Evolutionary conservation across 2,329 filamentous ascomycete genomes (phyloP), one percentile per base, ranked within the genome.

Genomic region (Pestalotiopsis sp.): DNA sequence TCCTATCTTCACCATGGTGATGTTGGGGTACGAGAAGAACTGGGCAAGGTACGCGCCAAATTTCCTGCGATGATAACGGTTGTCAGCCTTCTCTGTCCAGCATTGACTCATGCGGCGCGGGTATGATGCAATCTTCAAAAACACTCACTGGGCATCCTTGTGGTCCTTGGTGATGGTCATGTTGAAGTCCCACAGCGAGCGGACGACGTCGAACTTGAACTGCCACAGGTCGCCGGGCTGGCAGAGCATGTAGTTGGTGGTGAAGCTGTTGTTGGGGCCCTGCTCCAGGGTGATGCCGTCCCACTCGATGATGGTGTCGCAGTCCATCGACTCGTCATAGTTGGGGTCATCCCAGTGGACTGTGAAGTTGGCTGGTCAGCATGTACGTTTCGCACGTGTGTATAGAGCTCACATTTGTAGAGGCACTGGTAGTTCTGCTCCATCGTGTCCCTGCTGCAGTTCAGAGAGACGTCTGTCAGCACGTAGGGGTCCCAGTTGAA

Each of bases 221-320:
- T 70, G 66, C 68, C 68, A 70, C 6, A n/a, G 23, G 5, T 68
- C 56, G 41, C n/a, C 60, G 5, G n/a, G 12, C 17, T 63, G 31
- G 71, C 71, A 72, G 52, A 71, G 38, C 31, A 60, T 27, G 58
- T 66, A 68, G 17, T 68, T n/a, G 13, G 25, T 67, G 31, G 65
- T 65, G 25, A 70, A 75, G 36, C 61, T 68, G 68, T 75, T 57
- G 71, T 70, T 2, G 81, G 84, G 45, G 17, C 75, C 74, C 11
- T 71, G 67, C 13, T 67, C 38, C 5, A 67, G 56, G 2, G 72
- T 70, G 41, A 72, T 27, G 52, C 75, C 73, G 65, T 76, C 74
- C 75, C 75, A 76, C 20, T 69, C n/a, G 73, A 74, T 75, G 13
- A 56, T 41, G 36, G 70, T 67, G 11, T 69, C 58, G 69, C 75